Base-by-base conservation (phyloP, 1,139 yeast species). In the Taphrina sp. region DNA sequence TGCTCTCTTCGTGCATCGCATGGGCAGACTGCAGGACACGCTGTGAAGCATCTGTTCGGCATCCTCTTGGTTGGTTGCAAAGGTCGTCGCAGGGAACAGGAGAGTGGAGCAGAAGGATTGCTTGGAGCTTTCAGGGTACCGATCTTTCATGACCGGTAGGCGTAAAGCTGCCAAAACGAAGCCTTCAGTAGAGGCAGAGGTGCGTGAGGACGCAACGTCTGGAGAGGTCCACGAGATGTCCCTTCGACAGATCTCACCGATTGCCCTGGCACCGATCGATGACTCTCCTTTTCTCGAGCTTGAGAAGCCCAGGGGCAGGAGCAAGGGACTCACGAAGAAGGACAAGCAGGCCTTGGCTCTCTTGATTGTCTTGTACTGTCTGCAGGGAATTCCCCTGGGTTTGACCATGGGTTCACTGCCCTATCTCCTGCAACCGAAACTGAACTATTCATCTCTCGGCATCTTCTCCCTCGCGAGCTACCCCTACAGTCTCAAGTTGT, bases 331-430 rank as follows among this genome's bases (percentile, higher is more conserved):
- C 23, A 29, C 54, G 33, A 33, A 17, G 19, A 49, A 49, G 33
- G 54, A 49, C 46, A 49, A 49, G 34, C 54, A 49, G 29, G 54
- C 54, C 10, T 29, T 49, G 26, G 54, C 54, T 16, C 46, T 49
- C 14, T 20, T 49, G 31, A 49, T 49, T n/a, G 54, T 49, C n/a
- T 46, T 49, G 19, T 49, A 49, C 24, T 41, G 46, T 22, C 75
- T 90, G 10, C 98, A 92, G 68, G 99, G 98, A 23, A 82, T 92
- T 3, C 98, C 98, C 0, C 95, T 90, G 14, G 99, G 99, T 0
- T 71, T 92, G 39, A 95, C 96, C 1, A 89, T 92, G 72, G 98
- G 98, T 2, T 84, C 95, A 1, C 77, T 92, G n/a, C 99, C 98
- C 0, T 92, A 90, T 65, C 73, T 94, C 31, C 74, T 94, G 58